Conservation (phyloP, 2,329 filamentous ascomycete species). For the Canariomyces notabilis region DNA sequence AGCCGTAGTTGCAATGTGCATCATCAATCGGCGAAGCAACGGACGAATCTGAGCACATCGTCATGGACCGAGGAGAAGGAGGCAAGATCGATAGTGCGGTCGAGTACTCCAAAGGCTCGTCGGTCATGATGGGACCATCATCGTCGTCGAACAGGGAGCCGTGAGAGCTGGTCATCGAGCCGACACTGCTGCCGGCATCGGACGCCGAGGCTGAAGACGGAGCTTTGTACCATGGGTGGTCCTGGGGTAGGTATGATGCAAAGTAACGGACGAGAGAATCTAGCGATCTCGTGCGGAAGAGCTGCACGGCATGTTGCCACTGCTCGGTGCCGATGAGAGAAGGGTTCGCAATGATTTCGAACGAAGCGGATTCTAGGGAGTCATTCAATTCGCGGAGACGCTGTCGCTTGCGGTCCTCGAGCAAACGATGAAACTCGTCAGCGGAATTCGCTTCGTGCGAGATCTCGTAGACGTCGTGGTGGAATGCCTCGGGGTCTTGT, state of each 20-base stretch:
- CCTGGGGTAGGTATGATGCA: constrained; percentile 51
- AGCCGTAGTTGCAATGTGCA: constrained; percentile 31
- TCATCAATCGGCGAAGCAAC: constrained; percentile 34
- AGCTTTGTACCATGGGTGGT: constrained; percentile 40
- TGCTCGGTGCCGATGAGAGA: constrained; percentile 53
- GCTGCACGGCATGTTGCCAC: constrained; percentile 54
- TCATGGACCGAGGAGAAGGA: constrained; percentile 47
- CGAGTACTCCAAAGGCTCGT: constrained; percentile 39
- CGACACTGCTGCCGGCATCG: constrained; percentile 36
- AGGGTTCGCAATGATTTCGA: constrained; percentile 58
- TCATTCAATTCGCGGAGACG: constrained; percentile 52
- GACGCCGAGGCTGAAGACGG: constrained; percentile 33
- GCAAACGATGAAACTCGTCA: constrained; percentile 50
- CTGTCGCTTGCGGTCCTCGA: constrained; percentile 49
- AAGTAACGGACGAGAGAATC: constrained; percentile 58
- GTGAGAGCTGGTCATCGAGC: constrained; percentile 30
- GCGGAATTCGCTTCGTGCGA: constrained; percentile 45
- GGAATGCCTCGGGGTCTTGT: constrained; percentile 56
- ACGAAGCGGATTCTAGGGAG: constrained; percentile 51
- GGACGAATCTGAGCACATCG: constrained; percentile 42
- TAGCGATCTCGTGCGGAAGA: constrained; percentile 54
- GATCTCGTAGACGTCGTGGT: constrained; percentile 57
- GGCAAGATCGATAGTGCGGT: constrained; percentile 34
- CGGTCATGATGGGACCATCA: constrained; percentile 37
- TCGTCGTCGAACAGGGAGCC: constrained; percentile 39